A percentile compares a stretch with the other conserved stretches of the same genome.
Conservation (phyloP, 805 yeast species). For the Zygosaccharomyces gambellarensis region DNA sequence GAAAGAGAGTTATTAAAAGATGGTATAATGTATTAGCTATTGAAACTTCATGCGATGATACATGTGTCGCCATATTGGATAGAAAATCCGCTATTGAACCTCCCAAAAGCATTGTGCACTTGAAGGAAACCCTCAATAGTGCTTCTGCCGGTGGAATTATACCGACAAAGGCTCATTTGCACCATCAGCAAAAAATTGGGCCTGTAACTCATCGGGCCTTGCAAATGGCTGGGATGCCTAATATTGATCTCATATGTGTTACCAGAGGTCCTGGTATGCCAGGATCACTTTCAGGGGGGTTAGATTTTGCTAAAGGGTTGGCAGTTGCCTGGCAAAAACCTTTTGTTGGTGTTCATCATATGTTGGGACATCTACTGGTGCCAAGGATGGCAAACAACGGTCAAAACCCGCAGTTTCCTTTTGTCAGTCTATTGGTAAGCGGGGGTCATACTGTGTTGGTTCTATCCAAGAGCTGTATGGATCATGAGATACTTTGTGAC, state of each 20-base stretch:
- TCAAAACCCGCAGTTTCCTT: constrained; percentile 52
- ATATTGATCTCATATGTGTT: constrained; percentile 75
- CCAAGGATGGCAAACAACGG: constrained; percentile 50
- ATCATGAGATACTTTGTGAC: constrained; percentile 70
- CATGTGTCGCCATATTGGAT: constrained; percentile 78
- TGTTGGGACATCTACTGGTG: constrained; percentile 85
- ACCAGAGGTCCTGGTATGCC: constrained; percentile 98
- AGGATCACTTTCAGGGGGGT: constrained; percentile 78
- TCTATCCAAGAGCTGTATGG: constrained; percentile 49
- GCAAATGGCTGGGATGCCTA: constrained; percentile 10
- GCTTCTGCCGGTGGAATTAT: constrained; percentile 72
- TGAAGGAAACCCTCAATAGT: constrained; percentile 64
- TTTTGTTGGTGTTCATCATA: constrained; percentile 87
- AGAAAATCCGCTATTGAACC: constrained; percentile 30
- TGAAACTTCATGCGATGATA: constrained; percentile 93
- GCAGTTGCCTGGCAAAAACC: constrained; percentile 75
- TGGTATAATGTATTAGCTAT: constrained; percentile 70
- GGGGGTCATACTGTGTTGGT: constrained; percentile 96
- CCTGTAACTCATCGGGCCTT: constrained; percentile 45
- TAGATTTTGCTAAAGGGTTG: constrained; percentile 81
- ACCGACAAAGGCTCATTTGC: constrained; percentile 78
- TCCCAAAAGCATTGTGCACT: constrained; percentile 44
- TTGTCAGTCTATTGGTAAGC: constrained; percentile 70
- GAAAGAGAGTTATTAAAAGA: neutral
- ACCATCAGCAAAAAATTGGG: constrained; percentile 63